These are phyloP conservation scores for Aspergillus fumigatus DNA, from an alignment of 2,329 filamentous ascomycete species.

Conservation along the genomic window DNA sequence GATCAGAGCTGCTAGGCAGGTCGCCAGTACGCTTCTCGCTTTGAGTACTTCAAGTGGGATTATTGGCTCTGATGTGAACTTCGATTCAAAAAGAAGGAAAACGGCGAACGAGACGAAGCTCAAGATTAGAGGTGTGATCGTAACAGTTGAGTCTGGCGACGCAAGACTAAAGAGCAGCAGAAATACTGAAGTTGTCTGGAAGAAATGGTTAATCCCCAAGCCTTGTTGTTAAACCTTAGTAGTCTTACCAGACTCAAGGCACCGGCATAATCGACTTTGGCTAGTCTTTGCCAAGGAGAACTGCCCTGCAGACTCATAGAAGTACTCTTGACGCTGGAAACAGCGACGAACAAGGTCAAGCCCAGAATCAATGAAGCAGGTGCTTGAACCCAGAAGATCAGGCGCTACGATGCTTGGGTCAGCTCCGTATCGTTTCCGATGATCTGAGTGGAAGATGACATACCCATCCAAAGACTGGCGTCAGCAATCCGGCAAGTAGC, in stretches of 20 bases:
- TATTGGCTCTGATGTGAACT: conserved; percentile 63
- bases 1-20: conserved; percentile 68
- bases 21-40: conserved; percentile 66
- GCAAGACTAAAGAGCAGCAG: conserved; percentile 68
- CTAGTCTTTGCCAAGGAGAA: conserved; percentile 52
- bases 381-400: conserved; percentile 68
- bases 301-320: conserved; percentile 34
- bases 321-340: conserved; percentile 49
- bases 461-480: conserved; percentile 66
- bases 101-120: conserved; percentile 55
- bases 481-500: conserved; percentile 62
- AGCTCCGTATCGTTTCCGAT: neutral
- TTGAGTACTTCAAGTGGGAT: conserved; percentile 67
- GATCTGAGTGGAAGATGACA: conserved; percentile 21
- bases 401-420: conserved; percentile 46
- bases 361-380: conserved; percentile 61
- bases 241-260: conserved; percentile 58
- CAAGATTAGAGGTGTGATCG: conserved; percentile 55
- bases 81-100: conserved; percentile 60
- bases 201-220: neutral
- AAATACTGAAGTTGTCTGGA: conserved; percentile 59
- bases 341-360: conserved; percentile 58
- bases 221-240: neutral
- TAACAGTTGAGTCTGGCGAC: conserved; percentile 52
- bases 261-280: conserved; percentile 69